These are phyloP conservation scores for Cladosporium sp. DNA, from an alignment of 2,329 filamentous ascomycete species.

Conservation along the genomic window DNA sequence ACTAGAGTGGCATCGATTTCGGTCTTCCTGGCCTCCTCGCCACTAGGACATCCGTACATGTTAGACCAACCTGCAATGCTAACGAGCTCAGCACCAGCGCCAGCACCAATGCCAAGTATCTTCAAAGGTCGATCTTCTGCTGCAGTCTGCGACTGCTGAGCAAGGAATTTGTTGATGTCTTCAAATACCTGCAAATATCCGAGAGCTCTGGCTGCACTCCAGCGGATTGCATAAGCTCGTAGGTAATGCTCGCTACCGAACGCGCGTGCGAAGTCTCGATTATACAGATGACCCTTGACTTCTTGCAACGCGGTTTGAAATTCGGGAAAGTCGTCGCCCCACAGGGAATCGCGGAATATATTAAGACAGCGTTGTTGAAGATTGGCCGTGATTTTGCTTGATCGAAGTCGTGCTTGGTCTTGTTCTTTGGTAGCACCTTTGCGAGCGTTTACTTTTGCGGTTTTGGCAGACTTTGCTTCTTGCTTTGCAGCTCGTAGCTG, in stretches of 20 bases:
- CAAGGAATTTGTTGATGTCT: constrained; percentile 28
- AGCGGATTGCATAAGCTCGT: constrained; percentile 79
- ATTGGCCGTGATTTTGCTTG: not conserved
- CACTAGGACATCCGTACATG: not conserved
- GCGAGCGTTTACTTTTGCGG: not conserved
- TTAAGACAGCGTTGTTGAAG: constrained; percentile 9
- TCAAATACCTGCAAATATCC: constrained; percentile 61
- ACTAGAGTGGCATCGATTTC: constrained; percentile 36
- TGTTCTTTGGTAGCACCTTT: constrained; percentile 2
- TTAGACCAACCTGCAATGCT: constrained; percentile 47
- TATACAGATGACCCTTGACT: constrained; percentile 64
- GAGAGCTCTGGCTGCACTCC: constrained; percentile 82
- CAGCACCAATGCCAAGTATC: constrained; percentile 59
- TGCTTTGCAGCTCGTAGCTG: not conserved
- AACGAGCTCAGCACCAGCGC: constrained; percentile 63
- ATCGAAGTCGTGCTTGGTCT: not conserved
- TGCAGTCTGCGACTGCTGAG: not conserved
- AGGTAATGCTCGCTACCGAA: constrained; percentile 71
- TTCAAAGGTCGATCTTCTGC: constrained; percentile 23
- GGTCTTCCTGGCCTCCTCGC: not conserved
- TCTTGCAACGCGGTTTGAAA: constrained; percentile 1
- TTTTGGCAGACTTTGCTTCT: constrained; percentile 4
- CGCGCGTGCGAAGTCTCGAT: constrained; percentile 77
- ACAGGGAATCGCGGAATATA: constrained; percentile 9
- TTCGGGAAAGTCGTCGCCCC: not conserved